Evolutionary conservation across 768 basidiomycete genomes (phyloP), one percentile per base, ranked within the genome.

Genomic region (Sarcomyxa edulis): DNA sequence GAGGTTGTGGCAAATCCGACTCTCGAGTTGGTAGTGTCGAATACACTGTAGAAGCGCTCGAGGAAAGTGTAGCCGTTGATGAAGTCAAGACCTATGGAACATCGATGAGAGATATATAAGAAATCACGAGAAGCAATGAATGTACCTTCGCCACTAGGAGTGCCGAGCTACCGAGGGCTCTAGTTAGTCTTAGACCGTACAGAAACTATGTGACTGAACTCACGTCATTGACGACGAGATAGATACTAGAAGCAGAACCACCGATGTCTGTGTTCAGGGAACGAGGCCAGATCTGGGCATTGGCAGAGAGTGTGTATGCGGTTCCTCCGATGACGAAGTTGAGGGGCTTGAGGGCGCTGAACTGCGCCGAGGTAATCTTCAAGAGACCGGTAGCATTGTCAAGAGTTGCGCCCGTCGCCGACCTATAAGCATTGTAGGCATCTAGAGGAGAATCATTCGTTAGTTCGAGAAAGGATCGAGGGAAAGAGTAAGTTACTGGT

Each of bases 241-340:
- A 72, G 22, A 74, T 54, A 41, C 43, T 37, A 43, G 45, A 29
- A 1, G 48, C 27, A 6, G 43, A 52, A 23, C 72, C 71, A 16
- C 71, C 69, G 25, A 74, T 60, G 37, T 57, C 54, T 5, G 59
- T 57, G 56, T 73, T 73, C 25, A 74, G 61, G 9, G 64, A 21
- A 2, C 54, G 49, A 25, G 61, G 59, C 55, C 55, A 61, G 35
- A 58, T 54, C 48, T 62, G 61, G 7, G 55, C 60, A 40, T 74
- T 66, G 23, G 68, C 60, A 0, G 62, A 69, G 32, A 74, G 47
- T 25, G 55, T 46, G 41, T 62, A 72, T 11, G 61, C 48, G 29
- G 28, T 42, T 27, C 67, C 65, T 34, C 65, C 66, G 41, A 76
- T 64, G 40, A 58, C 62, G 61, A 86, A 82, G 61, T 71, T 61